Base-by-base conservation (phyloP, 1,139 yeast species). In the Diutina scorzettiae region DNA sequence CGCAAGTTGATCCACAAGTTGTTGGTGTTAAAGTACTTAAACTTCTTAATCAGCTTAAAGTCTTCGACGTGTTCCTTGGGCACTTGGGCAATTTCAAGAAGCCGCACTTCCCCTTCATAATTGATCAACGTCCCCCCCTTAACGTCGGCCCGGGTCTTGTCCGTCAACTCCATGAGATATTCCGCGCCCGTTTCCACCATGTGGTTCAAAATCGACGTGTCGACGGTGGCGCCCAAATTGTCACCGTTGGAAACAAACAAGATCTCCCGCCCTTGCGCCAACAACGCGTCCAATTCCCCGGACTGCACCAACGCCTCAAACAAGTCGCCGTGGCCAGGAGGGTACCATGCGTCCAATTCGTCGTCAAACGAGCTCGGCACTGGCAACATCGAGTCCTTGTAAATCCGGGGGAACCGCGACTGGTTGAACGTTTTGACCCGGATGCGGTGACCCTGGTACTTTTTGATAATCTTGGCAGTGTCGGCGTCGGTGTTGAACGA, bases 11-110 rank as follows among this genome's bases (percentile, higher is more conserved):
- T 87, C 98, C 98, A 91, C 66, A 91, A 74, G 69, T 91, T 91
- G 64, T 91, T 91, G 49, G 98, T 91, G 75, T 91, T 91, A 76
- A 91, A 91, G 70, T 91, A 89, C 64, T 87, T 91, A 72, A 91
- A 91, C 68, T 91, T 91, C 70, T 93, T 91, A 66, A 91, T 93
- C 48, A 94, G 83, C 69, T 91, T 91, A 73, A 91, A 91, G 60
- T 91, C 98, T 69, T 93, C 98, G 48, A 87, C 93, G 61, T 91
- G 98, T 62, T 89, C 97, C 65, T 87, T 87, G 60, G 98, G 97
- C 49, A 91, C 98, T 71, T 91, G 98, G 41, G 98, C 98, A 55
- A 93, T 91, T 68, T 91, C 98, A 56, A 91, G 75, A 58, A 91
- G 76, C 65, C 96, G 80, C 47, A 91, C 96, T 57, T 82, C 81